Conservation (phyloP, 2,329 filamentous ascomycete genomes). For the Alternaria gaisen region DNA sequence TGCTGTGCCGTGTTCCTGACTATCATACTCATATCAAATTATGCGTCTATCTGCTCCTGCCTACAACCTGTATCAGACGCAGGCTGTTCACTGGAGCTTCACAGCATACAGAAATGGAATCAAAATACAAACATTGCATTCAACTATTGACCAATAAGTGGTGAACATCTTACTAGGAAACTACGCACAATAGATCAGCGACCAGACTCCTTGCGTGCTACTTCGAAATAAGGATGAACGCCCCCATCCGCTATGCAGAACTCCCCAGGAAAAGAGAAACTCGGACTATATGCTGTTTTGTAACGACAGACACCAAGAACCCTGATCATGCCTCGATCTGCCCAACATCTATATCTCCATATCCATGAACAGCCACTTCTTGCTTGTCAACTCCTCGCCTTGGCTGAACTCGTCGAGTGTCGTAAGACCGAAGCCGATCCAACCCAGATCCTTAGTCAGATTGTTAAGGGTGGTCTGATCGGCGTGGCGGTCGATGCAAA, state of each 20-base stretch:
- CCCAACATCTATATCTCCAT: constrained; percentile 73
- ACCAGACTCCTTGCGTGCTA: constrained; percentile 12
- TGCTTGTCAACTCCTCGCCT: constrained; percentile 68
- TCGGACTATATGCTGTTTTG: not conserved
- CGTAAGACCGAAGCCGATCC: constrained; percentile 88
- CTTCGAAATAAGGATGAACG: not conserved
- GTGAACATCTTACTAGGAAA: constrained; percentile 9
- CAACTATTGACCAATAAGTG: not conserved
- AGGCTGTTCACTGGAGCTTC: no score
- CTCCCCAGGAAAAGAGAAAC: not conserved
- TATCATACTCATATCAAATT: not conserved
- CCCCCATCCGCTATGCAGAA: not conserved
- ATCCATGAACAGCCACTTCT: constrained; percentile 84
- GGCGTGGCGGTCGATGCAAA: constrained; percentile 79
- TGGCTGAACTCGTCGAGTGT: constrained; percentile 80
- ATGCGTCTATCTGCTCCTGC: not conserved
- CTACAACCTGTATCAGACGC: not conserved
- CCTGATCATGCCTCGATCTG: not conserved
- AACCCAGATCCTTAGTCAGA: constrained; percentile 83
- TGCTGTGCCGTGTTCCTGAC: not conserved
- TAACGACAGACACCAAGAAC: constrained; percentile 5
- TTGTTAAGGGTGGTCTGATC: constrained; percentile 69
- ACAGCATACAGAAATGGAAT: not conserved
- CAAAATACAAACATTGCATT: constrained; percentile 2
- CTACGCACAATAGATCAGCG: constrained; percentile 2